Conservation (phyloP, 2,329 filamentous ascomycete species). For the Colletotrichum australisinense region DNA sequence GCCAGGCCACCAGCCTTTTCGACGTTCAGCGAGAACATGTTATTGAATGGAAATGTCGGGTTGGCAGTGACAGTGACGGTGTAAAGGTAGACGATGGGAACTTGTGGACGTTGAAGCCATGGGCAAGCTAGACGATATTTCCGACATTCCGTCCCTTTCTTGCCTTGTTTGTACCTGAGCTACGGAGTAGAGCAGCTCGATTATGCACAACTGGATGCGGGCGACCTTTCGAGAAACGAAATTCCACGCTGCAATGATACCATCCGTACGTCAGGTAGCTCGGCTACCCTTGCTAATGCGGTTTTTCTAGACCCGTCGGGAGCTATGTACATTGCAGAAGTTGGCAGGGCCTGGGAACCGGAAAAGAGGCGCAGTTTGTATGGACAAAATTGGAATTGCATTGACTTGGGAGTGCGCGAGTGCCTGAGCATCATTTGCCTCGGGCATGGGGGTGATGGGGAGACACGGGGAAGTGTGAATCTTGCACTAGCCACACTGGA, state of each 20-base stretch:
- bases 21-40: neutral
- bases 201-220: neutral
- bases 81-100: neutral
- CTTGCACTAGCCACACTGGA: too few species aligned
- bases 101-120: neutral
- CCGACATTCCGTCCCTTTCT: neutral
- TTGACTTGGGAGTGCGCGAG: too few species aligned
- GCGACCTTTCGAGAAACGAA: neutral
- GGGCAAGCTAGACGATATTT: neutral
- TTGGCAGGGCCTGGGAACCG: conserved; percentile 28
- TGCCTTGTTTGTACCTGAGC: conserved; percentile 14
- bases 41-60: too few species aligned
- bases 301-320: neutral
- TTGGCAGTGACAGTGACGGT: too few species aligned
- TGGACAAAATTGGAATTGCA: neutral
- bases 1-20: conserved; percentile 14
- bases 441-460: neutral
- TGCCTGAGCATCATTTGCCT: neutral
- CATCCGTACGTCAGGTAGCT: conserved; percentile 18
- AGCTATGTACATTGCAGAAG: conserved; percentile 14
- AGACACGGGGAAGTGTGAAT: too few species aligned
- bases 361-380: conserved; percentile 13
- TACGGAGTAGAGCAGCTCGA: neutral
- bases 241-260: conserved; percentile 13
- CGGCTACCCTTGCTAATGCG: neutral